Base-by-base conservation (phyloP, 2,329 filamentous ascomycete genomes). In the Colletotrichum sojae region DNA sequence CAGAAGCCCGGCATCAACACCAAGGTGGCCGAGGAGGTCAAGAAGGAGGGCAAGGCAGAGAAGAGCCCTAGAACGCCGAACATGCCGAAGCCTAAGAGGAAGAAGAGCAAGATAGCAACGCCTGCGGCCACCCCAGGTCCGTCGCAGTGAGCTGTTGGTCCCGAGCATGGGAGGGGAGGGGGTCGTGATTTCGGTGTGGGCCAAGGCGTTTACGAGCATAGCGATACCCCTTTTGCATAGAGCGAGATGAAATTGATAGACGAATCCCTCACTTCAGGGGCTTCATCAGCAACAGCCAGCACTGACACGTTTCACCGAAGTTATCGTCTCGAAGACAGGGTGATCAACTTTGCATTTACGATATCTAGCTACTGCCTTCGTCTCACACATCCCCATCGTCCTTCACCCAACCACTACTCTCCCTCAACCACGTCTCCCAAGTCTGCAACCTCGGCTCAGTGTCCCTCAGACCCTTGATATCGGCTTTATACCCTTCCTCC, bases 21-120 rank as follows among this genome's bases (percentile, higher is more conserved):
- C 40, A 85, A 85, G 71, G 55, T 79, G 5, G 81, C 81, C 8
- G 78, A 81, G n/a, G 71, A 73, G 43, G 65, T 58, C 18, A 85
- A 83, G 76, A 85, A 85, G 74, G 84, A 85, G 22, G 79, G 73
- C 48, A 86, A 85, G 72, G 78, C 79, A 57, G 81, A 82, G 25
- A 85, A 84, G 77, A 81, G 82, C 48, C 79, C 81, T 6, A 82
- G 79, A 59, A 83, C 83, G 43, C 77, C 80, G 1, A 79, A 78
- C 2, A 76, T 77, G 63, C 78, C 80, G 2, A 86, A 85, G 74
- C 79, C 80, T 1, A 85, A 83, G 75, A 78, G 83, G 65, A 79
- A 83, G 72, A 87, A 86, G 80, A 86, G 84, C 72, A 86, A 84
- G 73, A 78, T 82, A 61, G 63, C 60, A 9, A 71, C 60, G 27